Evolutionary conservation across 208 protist species (phyloP).

Genomic region (Naegleria fowleri): DNA sequence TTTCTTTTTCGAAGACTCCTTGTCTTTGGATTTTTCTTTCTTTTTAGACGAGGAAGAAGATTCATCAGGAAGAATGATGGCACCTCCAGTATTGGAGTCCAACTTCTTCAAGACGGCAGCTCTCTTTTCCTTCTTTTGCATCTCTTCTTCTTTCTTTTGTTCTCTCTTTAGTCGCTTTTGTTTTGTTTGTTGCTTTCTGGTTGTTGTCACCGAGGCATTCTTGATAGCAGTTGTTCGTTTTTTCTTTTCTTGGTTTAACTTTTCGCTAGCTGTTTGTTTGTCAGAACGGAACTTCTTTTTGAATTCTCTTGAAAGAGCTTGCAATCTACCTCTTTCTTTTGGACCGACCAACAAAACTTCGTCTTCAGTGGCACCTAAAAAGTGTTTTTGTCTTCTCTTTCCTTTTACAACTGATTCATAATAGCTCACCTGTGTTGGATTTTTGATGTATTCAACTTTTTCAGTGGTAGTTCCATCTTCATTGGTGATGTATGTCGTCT

Average conservation of each 20-base stretch:
- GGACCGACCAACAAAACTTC: neutral
- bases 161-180: neutral
- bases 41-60: neutral
- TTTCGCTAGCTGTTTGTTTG: neutral
- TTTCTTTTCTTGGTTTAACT: neutral
- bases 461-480: neutral
- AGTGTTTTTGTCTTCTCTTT: neutral
- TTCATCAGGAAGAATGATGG: neutral
- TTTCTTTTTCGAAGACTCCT: neutral
- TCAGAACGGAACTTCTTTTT: neutral
- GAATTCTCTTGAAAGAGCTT: neutral
- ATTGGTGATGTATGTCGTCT: neutral
- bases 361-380: neutral
- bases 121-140: neutral
- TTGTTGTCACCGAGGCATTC: slow-evolving; percentile 4
- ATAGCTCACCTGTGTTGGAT: neutral
- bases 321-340: neutral
- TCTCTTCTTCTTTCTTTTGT: neutral
- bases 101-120: neutral
- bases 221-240: neutral
- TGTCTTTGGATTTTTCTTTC: neutral
- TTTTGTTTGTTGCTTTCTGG: neutral
- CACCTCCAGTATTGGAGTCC: neutral
- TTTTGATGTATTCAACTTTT: slow-evolving; percentile 15
- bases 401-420: neutral